Percentiles rank a stretch among this genome's conserved stretches.
phyloP scores from a whole-genome alignment of 2,329 filamentous ascomycete genomes.

The Xylaria sp. region DNA sequence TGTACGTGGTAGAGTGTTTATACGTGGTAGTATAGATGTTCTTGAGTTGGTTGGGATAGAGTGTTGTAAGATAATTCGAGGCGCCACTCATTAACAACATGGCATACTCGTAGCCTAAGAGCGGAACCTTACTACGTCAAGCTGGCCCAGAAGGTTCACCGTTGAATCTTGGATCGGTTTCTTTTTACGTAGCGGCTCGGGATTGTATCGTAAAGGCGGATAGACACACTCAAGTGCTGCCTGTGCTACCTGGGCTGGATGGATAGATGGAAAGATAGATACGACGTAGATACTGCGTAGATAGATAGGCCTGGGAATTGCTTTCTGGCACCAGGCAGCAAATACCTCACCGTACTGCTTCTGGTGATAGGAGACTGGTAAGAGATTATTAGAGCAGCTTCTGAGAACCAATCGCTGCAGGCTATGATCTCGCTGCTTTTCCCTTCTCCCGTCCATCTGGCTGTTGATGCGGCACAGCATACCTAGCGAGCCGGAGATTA shows the following conservation, averaged over 20 bases:
- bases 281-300: not conserved
- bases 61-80: slow-evolving; percentile 4
- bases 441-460: not conserved
- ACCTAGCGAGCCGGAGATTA: not conserved
- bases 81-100: slow-evolving; percentile 1
- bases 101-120: not conserved
- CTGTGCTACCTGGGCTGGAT: not conserved
- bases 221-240: not conserved
- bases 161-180: slow-evolving; percentile 7
- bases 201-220: not conserved
- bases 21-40: not conserved
- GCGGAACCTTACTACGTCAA: slow-evolving; percentile 4
- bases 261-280: not conserved
- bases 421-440: slow-evolving; percentile 23
- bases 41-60: not conserved
- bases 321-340: not conserved
- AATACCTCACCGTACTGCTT: slow-evolving; percentile 1
- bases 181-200: slow-evolving; percentile 7
- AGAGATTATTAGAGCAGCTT: not conserved
- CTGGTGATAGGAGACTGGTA: not conserved
- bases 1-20: not conserved
- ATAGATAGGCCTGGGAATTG: not conserved
- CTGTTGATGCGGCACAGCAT: slow-evolving; percentile 9
- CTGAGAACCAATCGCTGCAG: slow-evolving; percentile 6
- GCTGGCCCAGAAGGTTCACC: slow-evolving; percentile 8